Base-by-base conservation (phyloP, 441 rosid species). In the Mallotus repandus region DNA sequence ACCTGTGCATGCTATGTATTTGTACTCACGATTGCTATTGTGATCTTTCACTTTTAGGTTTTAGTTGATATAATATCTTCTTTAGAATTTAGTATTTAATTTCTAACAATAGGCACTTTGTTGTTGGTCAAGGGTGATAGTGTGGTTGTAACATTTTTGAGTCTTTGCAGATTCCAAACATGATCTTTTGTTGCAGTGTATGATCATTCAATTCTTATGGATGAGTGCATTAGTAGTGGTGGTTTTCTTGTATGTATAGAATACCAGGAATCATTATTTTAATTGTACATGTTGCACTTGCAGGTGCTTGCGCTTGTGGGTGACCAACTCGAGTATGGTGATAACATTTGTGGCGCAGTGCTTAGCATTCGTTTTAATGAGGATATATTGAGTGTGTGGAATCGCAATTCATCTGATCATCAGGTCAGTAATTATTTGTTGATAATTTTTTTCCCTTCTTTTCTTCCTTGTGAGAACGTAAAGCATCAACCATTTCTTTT, bases 291-390 rank as follows among this genome's bases (percentile, higher is more conserved):
- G 43, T 63, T 77, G 56, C 71, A 45, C 72, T 67, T 83, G 65
- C 87, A 92, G 99, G 97, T 96, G 69, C 97, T 93, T 82, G 99
- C 97, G 18, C 78, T 96, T 79, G 90, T 91, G 48, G 99, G 97
- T 45, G 89, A 91, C 81, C 99, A 91, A 76, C 97, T 96, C 78
- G 97, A 90, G 9, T 92, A 87, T 46, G 86, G 94, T 41, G 87
- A 90, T 69, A 86, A 89, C 86, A 86, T 89, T 65, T 96, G 97
- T 73, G 99, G 98, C 77, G 98, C 93, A 18, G 99, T 96, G n/a
- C 81, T 93, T 68, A 96, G 99, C 84, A 83, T 91, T 74, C 97
- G 97, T 50, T 93, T 89, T 81, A 93, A 88, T 43, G 99, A 96
- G 83, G 98, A 93, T 79, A 96, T 96, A 83, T 74, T 90, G 79